phyloP scores from a whole-genome alignment of 2,329 filamentous ascomycete genomes.

The Aspergillus uvarum region DNA sequence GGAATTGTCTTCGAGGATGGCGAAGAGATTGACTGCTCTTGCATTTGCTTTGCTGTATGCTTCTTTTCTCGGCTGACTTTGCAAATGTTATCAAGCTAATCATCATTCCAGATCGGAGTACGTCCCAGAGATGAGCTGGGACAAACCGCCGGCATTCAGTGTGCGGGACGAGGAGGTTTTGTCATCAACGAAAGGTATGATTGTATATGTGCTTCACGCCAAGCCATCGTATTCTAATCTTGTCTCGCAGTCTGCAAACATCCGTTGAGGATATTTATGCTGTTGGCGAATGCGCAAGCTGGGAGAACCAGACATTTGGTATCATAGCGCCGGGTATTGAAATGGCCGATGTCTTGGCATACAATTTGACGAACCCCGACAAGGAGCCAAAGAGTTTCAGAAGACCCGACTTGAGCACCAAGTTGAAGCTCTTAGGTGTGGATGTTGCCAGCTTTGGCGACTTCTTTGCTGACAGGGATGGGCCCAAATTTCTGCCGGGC shows the following conservation, averaged over 20 bases:
- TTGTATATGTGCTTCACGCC: background rate
- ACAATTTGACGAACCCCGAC: slow-evolving; percentile 80
- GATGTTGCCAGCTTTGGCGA: slow-evolving; percentile 93
- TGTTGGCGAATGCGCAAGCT: slow-evolving; percentile 87
- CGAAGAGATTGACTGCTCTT: slow-evolving; percentile 71
- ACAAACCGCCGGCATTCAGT: slow-evolving; percentile 66
- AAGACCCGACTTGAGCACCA: slow-evolving; percentile 83
- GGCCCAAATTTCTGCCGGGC: slow-evolving; percentile 70
- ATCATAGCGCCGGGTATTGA: slow-evolving; percentile 87
- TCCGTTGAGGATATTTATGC: slow-evolving; percentile 74
- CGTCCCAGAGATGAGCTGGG: slow-evolving; percentile 78
- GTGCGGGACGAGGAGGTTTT: slow-evolving; percentile 69
- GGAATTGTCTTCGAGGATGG: slow-evolving; percentile 81
- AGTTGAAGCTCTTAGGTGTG: slow-evolving; percentile 83
- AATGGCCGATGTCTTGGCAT: slow-evolving; percentile 88
- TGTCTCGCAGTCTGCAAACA: slow-evolving; percentile 58
- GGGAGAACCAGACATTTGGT: slow-evolving; percentile 82
- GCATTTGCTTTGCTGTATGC: slow-evolving; percentile 75
- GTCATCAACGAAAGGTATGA: slow-evolving; percentile 52
- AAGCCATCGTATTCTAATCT: background rate
- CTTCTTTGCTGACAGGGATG: slow-evolving; percentile 86
- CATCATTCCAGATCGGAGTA: slow-evolving; percentile 66
- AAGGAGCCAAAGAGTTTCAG: slow-evolving; percentile 72
- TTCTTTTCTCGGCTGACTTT: background rate
- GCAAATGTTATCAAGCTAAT: slow-evolving; percentile 2